Base-by-base conservation (phyloP, 2,329 filamentous ascomycete species). In the Venturia oleaginea region DNA sequence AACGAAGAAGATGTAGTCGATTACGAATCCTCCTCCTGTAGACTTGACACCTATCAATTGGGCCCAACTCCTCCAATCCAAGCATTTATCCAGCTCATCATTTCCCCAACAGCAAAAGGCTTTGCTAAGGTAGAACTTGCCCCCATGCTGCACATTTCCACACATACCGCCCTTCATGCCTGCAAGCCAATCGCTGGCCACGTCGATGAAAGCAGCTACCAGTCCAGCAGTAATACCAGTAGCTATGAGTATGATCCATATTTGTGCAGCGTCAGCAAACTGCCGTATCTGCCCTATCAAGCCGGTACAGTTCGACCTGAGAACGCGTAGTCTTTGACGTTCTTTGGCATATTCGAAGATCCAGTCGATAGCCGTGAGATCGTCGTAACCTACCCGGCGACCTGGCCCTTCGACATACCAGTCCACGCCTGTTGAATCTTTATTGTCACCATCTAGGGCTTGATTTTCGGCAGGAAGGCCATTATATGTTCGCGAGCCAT, bases 261-360 rank as follows among this genome's bases (percentile, higher is more conserved):
- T 87, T 77, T 97, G 92, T 72, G 90, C 92, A 4, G 87, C 87
- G 75, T 99, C 94, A 19, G 91, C 80, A 30, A 95, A 77, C 68
- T 89, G 86, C 67, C 84, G 86, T 63, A 89, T 71, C 70, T 91
- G 86, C 15, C 92, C 91, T 24, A 92, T 66, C 5, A 96, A 69
- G 0, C 92, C 90, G 24, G 84, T 81, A 8, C 86, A 83, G 70
- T 83, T 85, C 0, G 88, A 84, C 64, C 86, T 84, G 24, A 99
- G 80, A 37, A 89, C 84, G n/a, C 91, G 85, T 71, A 95, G 79
- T 30, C 94, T 86, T 75, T 96, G 91, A 24, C 94, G 86, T 78
- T 99, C 94, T 75, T 97, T 97, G 62, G 90, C 94, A 73, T 97
- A 96, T 76, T 99, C 94, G 71, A 96, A 97, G 73, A 97, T 97